A percentile compares a stretch with the other conserved stretches of the same genome.
These are phyloP conservation scores for Solidago caesia DNA, from an alignment of 129 eudicot genomes.

Conservation along the genomic window DNA sequence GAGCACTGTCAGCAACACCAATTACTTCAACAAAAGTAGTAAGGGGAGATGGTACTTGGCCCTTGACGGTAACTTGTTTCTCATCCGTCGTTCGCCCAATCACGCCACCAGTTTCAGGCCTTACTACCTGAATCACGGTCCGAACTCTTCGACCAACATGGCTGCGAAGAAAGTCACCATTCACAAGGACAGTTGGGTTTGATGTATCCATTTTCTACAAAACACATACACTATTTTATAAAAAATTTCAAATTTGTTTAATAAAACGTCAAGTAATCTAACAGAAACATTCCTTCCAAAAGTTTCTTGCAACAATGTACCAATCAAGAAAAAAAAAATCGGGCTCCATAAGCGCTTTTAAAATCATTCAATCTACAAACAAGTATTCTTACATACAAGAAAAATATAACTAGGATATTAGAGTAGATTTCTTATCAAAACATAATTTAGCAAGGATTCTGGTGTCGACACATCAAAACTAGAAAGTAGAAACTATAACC, in stretches of 20 bases:
- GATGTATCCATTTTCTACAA: constrained; percentile 72
- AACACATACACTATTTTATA: background rate
- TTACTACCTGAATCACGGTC: constrained; percentile 71
- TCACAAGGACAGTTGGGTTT: constrained; percentile 82
- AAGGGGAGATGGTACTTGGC: constrained; percentile 49
- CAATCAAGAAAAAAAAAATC: too few relatives aligned
- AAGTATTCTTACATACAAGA: background rate
- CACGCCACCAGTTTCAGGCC: constrained; percentile 56
- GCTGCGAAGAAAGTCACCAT: constrained; percentile 62
- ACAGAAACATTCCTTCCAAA: too few relatives aligned
- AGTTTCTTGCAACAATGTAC: too few relatives aligned
- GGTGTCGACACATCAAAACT: too few relatives aligned
- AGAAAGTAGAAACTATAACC: too few relatives aligned
- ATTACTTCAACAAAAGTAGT: constrained; percentile 75
- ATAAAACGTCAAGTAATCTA: background rate
- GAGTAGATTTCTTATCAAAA: too few relatives aligned
- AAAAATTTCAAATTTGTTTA: background rate
- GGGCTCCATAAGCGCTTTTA: background rate
- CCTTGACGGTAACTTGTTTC: constrained; percentile 57
- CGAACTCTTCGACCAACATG: constrained; percentile 72
- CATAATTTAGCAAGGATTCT: too few relatives aligned
- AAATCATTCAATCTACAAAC: background rate
- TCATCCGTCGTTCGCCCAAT: constrained; percentile 74
- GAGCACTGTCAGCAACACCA: constrained; percentile 76
- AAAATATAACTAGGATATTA: background rate